Conservation (phyloP, 2,329 filamentous ascomycete species). For the Neonectria coccinea region DNA sequence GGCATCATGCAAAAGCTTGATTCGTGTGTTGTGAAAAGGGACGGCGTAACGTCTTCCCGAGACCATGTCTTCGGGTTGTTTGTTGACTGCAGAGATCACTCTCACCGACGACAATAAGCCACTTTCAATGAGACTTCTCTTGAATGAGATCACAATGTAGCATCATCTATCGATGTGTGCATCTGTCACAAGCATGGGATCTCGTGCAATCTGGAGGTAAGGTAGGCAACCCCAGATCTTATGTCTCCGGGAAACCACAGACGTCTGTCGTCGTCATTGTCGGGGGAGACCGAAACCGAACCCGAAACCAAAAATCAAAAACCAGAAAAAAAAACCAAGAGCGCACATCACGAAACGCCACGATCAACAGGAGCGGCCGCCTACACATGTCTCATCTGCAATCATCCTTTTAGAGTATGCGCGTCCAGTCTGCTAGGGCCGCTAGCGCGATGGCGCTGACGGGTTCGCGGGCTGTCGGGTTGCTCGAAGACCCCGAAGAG, state of each 20-base stretch:
- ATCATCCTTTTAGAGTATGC: background rate
- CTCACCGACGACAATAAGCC: background rate
- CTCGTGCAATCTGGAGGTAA: background rate
- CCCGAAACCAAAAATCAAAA: background rate
- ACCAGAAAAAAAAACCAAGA: background rate
- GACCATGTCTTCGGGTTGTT: conserved; percentile 11
- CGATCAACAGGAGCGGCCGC: conserved; percentile 3
- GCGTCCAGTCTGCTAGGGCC: background rate
- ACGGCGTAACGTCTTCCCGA: conserved; percentile 14
- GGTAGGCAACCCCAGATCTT: no score
- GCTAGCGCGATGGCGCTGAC: conserved; percentile 22
- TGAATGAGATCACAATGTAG: background rate
- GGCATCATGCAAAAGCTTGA: conserved; percentile 3
- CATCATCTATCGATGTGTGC: background rate
- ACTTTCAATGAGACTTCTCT: background rate
- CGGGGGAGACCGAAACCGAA: background rate
- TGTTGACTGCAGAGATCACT: background rate
- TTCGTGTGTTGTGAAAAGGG: background rate
- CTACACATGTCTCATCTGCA: background rate
- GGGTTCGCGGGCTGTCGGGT: conserved; percentile 46
- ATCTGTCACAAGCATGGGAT: background rate
- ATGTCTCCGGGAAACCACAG: no score
- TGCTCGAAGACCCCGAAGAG: conserved; percentile 49
- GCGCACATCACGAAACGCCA: background rate
- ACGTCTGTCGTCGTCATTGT: no score